Percentiles rank a stretch among this genome's conserved stretches.
Conservation (phyloP, 345 rosid species). For the Angophora floribunda region DNA sequence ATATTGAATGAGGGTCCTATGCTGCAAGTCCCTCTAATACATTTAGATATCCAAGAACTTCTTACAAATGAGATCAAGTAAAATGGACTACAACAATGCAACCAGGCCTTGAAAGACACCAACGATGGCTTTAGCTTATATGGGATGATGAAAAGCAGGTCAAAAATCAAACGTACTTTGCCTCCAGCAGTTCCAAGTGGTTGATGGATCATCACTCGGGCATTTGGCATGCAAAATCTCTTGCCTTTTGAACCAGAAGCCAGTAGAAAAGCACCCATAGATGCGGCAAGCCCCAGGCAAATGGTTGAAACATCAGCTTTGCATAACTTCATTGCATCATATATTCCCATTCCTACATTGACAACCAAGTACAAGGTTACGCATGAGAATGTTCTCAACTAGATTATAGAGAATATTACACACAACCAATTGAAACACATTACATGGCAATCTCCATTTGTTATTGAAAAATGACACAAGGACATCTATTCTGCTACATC, state of each 20-base stretch:
- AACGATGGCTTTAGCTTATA: background rate
- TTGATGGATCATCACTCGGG: conserved; percentile 91
- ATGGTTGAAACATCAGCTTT: conserved; percentile 95
- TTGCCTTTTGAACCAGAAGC: conserved; percentile 87
- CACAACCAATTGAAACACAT: background rate
- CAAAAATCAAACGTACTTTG: conserved; percentile 29
- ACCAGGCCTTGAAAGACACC: background rate
- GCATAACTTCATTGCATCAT: conserved; percentile 93
- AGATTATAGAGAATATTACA: background rate
- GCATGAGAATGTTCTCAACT: background rate
- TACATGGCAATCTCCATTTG: background rate
- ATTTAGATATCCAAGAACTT: background rate
- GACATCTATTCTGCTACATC: background rate
- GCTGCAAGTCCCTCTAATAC: background rate
- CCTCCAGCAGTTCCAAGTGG: conserved; percentile 90
- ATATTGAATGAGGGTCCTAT: background rate
- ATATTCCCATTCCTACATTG: conserved; percentile 78
- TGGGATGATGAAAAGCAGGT: background rate
- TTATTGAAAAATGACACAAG: background rate
- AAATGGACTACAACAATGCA: background rate
- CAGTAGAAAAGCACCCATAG: conserved; percentile 90
- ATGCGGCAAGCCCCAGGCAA: conserved; percentile 90
- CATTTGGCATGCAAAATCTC: conserved; percentile 96
- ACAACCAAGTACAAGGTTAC: background rate
- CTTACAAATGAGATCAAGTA: background rate